Percentiles rank a stretch among this genome's conserved stretches.
Evolutionary conservation across 75 land plant genomes (phyloP).

Genomic region (Sequoia sempervirens): DNA sequence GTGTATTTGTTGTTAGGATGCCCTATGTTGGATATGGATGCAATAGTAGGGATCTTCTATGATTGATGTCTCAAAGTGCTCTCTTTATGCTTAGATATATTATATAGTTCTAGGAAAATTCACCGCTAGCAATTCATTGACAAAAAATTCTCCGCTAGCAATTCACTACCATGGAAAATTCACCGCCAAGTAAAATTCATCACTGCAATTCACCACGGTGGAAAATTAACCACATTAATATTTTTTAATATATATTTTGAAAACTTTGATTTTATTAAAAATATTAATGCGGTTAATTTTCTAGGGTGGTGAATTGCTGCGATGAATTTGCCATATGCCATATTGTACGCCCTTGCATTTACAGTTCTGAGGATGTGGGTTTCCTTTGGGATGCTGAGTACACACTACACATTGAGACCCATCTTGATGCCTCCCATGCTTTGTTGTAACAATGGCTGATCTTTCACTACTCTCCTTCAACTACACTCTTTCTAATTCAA

Average conservation of each 20-base stretch:
- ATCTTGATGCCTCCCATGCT: neutral
- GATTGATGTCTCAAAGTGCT: neutral
- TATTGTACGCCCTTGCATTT: neutral
- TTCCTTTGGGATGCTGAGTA: neutral
- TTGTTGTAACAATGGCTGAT: neutral
- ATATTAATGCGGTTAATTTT: too few relatives aligned
- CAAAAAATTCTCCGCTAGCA: too few relatives aligned
- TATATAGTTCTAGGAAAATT: too few relatives aligned
- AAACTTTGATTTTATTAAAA: too few relatives aligned
- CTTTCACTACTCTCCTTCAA: neutral
- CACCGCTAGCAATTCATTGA: too few relatives aligned
- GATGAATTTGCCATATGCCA: too few relatives aligned
- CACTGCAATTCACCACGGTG: too few relatives aligned
- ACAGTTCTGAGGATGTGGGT: neutral
- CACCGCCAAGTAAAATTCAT: too few relatives aligned
- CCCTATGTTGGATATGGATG: neutral
- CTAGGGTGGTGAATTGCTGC: too few relatives aligned
- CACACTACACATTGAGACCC: neutral
- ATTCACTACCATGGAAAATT: too few relatives aligned
- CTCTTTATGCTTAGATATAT: neutral
- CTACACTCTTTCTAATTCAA: neutral
- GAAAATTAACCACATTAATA: too few relatives aligned
- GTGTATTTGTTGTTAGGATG: neutral
- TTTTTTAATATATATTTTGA: too few relatives aligned
- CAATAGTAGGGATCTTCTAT: neutral